Evolutionary conservation across 352 stramenopile genomes (phyloP), one percentile per base, ranked within the genome.

Genomic region (Albugo candida): DNA sequence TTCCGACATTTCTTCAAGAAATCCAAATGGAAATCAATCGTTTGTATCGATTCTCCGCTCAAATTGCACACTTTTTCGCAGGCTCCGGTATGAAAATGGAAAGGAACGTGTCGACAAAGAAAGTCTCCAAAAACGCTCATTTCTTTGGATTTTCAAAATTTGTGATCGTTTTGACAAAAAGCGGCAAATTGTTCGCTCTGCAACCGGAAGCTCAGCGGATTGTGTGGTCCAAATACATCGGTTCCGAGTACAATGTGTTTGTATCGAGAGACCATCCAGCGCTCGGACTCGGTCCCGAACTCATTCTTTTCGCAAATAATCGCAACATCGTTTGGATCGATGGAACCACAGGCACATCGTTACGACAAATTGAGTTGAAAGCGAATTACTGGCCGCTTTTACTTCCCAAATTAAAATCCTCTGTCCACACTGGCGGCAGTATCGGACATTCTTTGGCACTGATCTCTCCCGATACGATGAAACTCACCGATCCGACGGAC

Each of bases 111-210:
- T 14, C 14, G 14, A 14, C 14, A 14, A 70, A 68, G 36, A 67
- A 70, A 50, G 67, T 80, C 41, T 68, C 68, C 11, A 56, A 47
- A 2, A 85, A 84, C 44, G 65, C 76, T 8, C 76, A 85, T 40
- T 66, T 85, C 35, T 86, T 89, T 41, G 74, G 74, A 3, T 86
- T 87, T 48, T 83, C 77, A 24, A 89, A 89, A 70, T 79, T 78
- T 46, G 75, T 85, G 21, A 56, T 89, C 38, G 56, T 68, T 18
- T 53, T 82, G 14, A 89, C 74, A 12, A 62, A 80, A 16, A 87
- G 71, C 16, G 77, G 77, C 36, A 84, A 84, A 53, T 56, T 89
- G 24, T 87, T 81, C 57, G 74, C 71, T 16, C 73, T 89, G 24
- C 71, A 70, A n/a, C 70, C 74, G 13, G 71, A 86, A 41, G 72